Percentiles rank a stretch among this genome's conserved stretches.
phyloP scores from a whole-genome alignment of 225 moss, liverwort and hornwort species.

The Takakia lepidozioides region DNA sequence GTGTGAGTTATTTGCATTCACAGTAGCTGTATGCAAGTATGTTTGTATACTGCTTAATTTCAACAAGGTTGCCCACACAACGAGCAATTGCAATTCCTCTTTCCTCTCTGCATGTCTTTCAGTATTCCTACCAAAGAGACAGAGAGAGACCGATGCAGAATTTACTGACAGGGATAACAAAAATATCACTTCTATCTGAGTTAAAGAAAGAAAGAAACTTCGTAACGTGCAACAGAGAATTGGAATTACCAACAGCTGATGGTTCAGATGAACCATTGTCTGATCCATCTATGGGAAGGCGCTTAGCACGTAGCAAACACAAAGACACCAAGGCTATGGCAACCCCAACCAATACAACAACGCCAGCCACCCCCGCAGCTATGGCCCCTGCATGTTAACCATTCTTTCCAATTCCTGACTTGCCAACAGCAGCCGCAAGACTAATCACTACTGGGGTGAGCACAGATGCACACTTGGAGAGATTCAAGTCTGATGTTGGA shows the following conservation, averaged over 20 bases:
- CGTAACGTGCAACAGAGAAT: too few relatives aligned
- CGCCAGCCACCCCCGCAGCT: conserved; percentile 42
- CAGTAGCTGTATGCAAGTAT: too few relatives aligned
- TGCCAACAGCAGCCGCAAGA: conserved; percentile 10
- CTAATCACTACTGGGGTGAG: conserved; percentile 27
- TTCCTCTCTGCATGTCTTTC: too few relatives aligned
- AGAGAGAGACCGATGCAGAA: neutral
- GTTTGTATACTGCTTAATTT: too few relatives aligned
- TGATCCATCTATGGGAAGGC: conserved; percentile 33
- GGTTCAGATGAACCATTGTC: conserved; percentile 48
- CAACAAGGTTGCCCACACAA: too few relatives aligned
- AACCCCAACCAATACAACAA: conserved; percentile 17
- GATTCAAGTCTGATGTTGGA: conserved; percentile 23
- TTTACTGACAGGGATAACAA: too few relatives aligned
- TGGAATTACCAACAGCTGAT: conserved; percentile 16
- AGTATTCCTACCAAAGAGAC: too few relatives aligned
- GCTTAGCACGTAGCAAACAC: conserved; percentile 40
- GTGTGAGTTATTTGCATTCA: too few relatives aligned
- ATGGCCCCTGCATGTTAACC: conserved; percentile 26
- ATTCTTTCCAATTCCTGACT: neutral
- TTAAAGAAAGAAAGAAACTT: too few relatives aligned
- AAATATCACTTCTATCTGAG: too few relatives aligned
- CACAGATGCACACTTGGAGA: conserved; percentile 29
- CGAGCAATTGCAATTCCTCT: too few relatives aligned
- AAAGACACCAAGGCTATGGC: conserved; percentile 17